Conservation (phyloP, 2,329 filamentous ascomycete genomes). For the Penicillium fuscoglaucum region DNA sequence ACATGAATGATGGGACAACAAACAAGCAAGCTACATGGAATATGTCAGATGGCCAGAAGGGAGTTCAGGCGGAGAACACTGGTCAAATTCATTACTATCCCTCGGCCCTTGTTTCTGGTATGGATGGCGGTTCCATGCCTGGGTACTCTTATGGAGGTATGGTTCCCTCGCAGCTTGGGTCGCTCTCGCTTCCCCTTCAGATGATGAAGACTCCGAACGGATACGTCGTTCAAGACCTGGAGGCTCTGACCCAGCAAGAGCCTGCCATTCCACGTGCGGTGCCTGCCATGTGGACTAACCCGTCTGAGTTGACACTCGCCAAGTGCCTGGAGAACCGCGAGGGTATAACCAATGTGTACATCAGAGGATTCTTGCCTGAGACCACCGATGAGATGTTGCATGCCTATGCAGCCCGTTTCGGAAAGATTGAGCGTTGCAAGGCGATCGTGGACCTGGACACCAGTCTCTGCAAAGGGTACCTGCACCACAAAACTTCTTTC, state of each 20-base stretch:
- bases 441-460: constrained; percentile 95
- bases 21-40: constrained; percentile 45
- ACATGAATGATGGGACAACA: constrained; percentile 38
- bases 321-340: constrained; percentile 93
- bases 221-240: constrained; percentile 54
- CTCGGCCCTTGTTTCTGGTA: constrained; percentile 52
- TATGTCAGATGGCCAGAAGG: constrained; percentile 43
- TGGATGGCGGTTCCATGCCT: constrained; percentile 59
- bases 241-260: constrained; percentile 69
- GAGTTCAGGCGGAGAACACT: constrained; percentile 61
- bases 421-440: constrained; percentile 93
- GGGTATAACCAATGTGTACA: constrained; percentile 97
- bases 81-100: constrained; percentile 61
- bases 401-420: constrained; percentile 81
- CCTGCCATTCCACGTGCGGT: constrained; percentile 85
- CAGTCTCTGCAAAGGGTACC: constrained; percentile 92
- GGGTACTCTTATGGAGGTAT: constrained; percentile 60
- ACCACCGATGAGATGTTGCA: constrained; percentile 89
- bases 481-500: constrained; percentile 18
- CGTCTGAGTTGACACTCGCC: constrained; percentile 84
- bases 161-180: constrained; percentile 56
- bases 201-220: constrained; percentile 49
- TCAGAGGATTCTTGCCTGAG: constrained; percentile 90
- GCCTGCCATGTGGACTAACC: constrained; percentile 78
- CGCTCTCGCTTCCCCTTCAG: constrained; percentile 42